Evolutionary conservation across 177 flowering plant species (phyloP).

Genomic region (Vitis hybrid): DNA sequence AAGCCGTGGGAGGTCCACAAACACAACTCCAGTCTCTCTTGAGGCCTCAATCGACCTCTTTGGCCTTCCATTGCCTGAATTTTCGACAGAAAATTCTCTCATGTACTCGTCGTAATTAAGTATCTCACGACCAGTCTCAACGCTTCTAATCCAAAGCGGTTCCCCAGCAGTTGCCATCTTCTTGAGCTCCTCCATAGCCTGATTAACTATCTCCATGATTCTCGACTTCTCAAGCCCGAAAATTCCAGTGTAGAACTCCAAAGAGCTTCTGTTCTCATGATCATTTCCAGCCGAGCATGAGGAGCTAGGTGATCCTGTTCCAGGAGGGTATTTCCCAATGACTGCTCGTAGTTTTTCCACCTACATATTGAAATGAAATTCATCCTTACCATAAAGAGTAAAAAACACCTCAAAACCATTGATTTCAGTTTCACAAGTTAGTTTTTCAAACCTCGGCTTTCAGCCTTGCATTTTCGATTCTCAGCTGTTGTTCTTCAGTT

Average conservation of each 20-base stretch:
- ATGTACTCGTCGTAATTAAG: conserved; percentile 93
- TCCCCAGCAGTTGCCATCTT: conserved; percentile 80
- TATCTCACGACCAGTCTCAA: conserved; percentile 92
- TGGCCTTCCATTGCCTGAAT: conserved; percentile 22
- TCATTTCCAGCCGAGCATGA: conserved; percentile 64
- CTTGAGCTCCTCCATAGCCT: conserved; percentile 66
- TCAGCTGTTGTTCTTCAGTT: conserved; percentile 72
- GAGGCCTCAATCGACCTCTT: conserved; percentile 86
- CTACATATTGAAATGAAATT: conserved; percentile 26
- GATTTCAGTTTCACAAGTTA: not conserved
- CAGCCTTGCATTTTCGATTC: conserved; percentile 87
- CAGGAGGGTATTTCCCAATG: conserved; percentile 46
- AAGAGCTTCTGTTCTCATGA: conserved; percentile 56
- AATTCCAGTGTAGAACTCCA: conserved; percentile 69
- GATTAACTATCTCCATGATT: conserved; percentile 54
- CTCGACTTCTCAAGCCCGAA: conserved; percentile 80
- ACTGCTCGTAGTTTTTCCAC: conserved; percentile 63
- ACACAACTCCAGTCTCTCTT: conserved; percentile 75
- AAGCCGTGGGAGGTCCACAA: conserved; percentile 69
- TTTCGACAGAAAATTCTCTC: conserved; percentile 49
- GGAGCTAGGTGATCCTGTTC: conserved; percentile 50
- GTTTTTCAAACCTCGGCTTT: conserved; percentile 71
- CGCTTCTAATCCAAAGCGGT: conserved; percentile 83
- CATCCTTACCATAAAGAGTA: too few relatives aligned
- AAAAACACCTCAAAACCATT: not conserved